Percentiles rank a stretch among this genome's conserved stretches.
phyloP scores from a whole-genome alignment of 495 filamentous ascomycete species.

The Penicillium verhagenii region DNA sequence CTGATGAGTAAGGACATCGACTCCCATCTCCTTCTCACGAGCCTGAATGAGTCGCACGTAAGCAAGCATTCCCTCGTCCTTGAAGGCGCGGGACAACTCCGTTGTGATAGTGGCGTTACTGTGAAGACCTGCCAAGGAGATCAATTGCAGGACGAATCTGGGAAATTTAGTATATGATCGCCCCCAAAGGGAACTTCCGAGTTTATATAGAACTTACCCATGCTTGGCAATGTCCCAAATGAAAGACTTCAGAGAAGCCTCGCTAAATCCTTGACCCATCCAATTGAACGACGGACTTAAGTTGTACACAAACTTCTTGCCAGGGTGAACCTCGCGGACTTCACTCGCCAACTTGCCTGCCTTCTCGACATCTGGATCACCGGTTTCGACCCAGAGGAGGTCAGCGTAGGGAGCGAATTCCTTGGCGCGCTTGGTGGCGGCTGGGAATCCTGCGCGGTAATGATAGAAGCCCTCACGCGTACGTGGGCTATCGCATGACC shows the following conservation, averaged over 20 bases:
- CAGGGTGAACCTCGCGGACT: slow-evolving; percentile 62
- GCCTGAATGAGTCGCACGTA: slow-evolving; percentile 89
- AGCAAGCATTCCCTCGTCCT: slow-evolving; percentile 88
- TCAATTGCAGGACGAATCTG: slow-evolving; percentile 86
- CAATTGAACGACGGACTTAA: slow-evolving; percentile 96
- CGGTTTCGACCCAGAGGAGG: slow-evolving; percentile 96
- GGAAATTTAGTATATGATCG: slow-evolving; percentile 5
- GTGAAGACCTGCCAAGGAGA: slow-evolving; percentile 89
- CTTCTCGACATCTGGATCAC: slow-evolving; percentile 76
- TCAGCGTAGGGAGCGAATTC: slow-evolving; percentile 92
- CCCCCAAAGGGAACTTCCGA: neutral
- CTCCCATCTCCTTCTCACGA: slow-evolving; percentile 87
- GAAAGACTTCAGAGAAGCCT: slow-evolving; percentile 76
- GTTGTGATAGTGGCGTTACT: slow-evolving; percentile 82
- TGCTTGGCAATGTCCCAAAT: slow-evolving; percentile 94
- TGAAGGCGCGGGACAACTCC: slow-evolving; percentile 80
- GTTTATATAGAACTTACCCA: slow-evolving; percentile 57
- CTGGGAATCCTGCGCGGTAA: slow-evolving; percentile 81
- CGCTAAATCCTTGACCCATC: slow-evolving; percentile 90
- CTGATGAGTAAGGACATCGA: slow-evolving; percentile 95
- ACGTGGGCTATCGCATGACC: slow-evolving; percentile 88
- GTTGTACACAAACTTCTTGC: slow-evolving; percentile 95
- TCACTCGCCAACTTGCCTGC: slow-evolving; percentile 71
- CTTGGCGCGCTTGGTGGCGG: slow-evolving; percentile 89
- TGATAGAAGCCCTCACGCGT: slow-evolving; percentile 97